Evolutionary conservation across 495 filamentous ascomycete genomes (phyloP).

Genomic region (Aspergillus funiculosus): DNA sequence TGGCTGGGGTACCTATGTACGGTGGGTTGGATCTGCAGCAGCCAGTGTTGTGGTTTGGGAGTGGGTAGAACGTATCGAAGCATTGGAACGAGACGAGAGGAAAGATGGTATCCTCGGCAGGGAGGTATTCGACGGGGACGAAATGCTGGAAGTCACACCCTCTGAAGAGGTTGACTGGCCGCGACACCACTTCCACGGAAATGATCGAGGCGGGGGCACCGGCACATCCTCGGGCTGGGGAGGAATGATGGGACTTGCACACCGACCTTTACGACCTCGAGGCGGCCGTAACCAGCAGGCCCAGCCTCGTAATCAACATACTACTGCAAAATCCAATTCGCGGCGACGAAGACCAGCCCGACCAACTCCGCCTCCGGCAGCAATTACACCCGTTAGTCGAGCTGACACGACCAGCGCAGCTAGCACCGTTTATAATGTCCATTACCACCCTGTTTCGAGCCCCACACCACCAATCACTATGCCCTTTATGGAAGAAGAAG

Average conservation of each 20-base stretch:
- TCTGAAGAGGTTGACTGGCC: constrained; percentile 54
- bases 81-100: constrained; percentile 88
- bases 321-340: constrained; percentile 16
- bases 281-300: constrained; percentile 27
- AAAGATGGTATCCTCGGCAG: constrained; percentile 92
- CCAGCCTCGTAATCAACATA: constrained; percentile 13
- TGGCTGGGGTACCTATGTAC: constrained; percentile 94
- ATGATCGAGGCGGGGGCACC: constrained; percentile 35
- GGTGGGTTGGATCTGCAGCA: constrained; percentile 94
- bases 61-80: constrained; percentile 99
- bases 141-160: constrained; percentile 78
- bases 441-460: constrained; percentile 70
- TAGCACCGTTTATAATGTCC: constrained; percentile 80
- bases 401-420: constrained; percentile 71
- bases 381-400: constrained; percentile 66
- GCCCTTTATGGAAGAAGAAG: constrained; percentile 37
- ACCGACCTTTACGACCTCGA: constrained; percentile 36
- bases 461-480: constrained; percentile 51
- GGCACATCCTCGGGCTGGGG: constrained; percentile 43
- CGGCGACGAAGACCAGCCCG: constrained; percentile 32
- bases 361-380: constrained; percentile 58
- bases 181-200: constrained; percentile 29
- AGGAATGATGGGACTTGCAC: constrained; percentile 36
- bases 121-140: constrained; percentile 94
- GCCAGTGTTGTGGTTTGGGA: constrained; percentile 98